Evolutionary conservation across 1,139 yeast genomes (phyloP), one percentile per base, ranked within the genome.

Genomic region (Hyphopichia buzzinii): DNA sequence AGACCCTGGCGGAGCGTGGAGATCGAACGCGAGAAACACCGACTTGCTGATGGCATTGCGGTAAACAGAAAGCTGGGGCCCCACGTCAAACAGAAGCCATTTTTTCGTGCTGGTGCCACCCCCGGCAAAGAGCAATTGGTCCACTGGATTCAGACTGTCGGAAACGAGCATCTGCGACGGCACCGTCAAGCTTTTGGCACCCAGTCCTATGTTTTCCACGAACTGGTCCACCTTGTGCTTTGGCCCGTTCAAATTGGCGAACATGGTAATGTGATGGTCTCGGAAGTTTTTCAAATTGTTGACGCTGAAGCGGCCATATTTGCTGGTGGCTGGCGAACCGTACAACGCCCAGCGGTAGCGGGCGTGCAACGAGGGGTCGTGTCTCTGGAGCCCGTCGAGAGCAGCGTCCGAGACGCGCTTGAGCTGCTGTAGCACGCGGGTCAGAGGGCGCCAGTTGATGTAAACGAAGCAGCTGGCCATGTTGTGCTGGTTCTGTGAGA

Each of bases 381-480:
- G n/a, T 13, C 10, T 8, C 24, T 16, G 25, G 12, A 39, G 17
- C n/a, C 30, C 26, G 19, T 21, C 17, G 21, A 31, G 28, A 4
- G 33, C 33, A 8, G 17, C 14, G 15, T 30, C 30, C 6, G 42
- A 31, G 4, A 35, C 8, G 22, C 21, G 24, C 28, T 40, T 40
- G 8, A 40, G 26, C 12, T 31, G 30, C 13, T 22, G 29, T 8
- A 33, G 26, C 6, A 30, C 15, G 3, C 26, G 30, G 10, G 31
- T 10, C 15, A 44, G 38, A 15, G 52, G 52, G 13, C 35, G 37
- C 52, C 52, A 48, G 16, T 46, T 49, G 16, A 48, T 35, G 29
- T 44, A 43, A 10, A 43, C 26, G 34, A 44, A 47, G 12, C 40
- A 19, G 14, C 39, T 31, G 10, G 43, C 35, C 50, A 48, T 47